phyloP scores from a whole-genome alignment of 2,329 filamentous ascomycete species.

The Nothophoma quercina region DNA sequence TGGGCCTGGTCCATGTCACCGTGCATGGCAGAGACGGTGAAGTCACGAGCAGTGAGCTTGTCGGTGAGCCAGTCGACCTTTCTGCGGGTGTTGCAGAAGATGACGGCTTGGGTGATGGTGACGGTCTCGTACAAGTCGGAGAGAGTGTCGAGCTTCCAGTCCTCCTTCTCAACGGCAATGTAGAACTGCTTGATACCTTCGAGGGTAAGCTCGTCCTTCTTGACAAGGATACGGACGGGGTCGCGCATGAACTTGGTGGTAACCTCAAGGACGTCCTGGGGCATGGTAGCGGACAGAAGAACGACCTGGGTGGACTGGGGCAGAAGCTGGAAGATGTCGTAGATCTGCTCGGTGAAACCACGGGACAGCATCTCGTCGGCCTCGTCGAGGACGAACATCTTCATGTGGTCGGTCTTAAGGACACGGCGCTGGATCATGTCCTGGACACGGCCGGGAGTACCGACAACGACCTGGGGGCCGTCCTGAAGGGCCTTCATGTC shows the following conservation, averaged over 20 bases:
- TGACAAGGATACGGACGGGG: conserved; percentile 97
- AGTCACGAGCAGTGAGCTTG: conserved; percentile 98
- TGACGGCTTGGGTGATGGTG: conserved; percentile 99
- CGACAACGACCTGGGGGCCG: conserved; percentile 95
- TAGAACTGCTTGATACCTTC: conserved; percentile 99
- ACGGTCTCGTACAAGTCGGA: conserved; percentile 99
- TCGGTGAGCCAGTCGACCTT: conserved; percentile 99
- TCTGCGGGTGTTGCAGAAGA: conserved; percentile 99
- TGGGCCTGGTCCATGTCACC: conserved; percentile 98
- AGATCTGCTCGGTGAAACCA: conserved; percentile 99
- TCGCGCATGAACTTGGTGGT: conserved; percentile 99
- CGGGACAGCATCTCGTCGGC: conserved; percentile 99
- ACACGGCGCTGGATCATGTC: conserved; percentile 99
- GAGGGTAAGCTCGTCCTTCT: conserved; percentile 99
- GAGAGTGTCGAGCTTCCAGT: conserved; percentile 99
- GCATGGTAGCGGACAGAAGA: conserved; percentile 97
- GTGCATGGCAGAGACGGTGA: conserved; percentile 99
- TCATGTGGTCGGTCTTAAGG: conserved; percentile 96
- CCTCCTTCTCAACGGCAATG: conserved; percentile 99
- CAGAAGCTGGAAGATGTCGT: conserved; percentile 99
- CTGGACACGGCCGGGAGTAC: conserved; percentile 96
- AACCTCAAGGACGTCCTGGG: conserved; percentile 98
- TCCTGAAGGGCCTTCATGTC: conserved; percentile 98
- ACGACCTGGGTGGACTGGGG: conserved; percentile 98
- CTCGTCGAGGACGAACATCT: conserved; percentile 99